Base-by-base conservation (phyloP, 2,329 filamentous ascomycete species). In the Phyllachora maydis region DNA sequence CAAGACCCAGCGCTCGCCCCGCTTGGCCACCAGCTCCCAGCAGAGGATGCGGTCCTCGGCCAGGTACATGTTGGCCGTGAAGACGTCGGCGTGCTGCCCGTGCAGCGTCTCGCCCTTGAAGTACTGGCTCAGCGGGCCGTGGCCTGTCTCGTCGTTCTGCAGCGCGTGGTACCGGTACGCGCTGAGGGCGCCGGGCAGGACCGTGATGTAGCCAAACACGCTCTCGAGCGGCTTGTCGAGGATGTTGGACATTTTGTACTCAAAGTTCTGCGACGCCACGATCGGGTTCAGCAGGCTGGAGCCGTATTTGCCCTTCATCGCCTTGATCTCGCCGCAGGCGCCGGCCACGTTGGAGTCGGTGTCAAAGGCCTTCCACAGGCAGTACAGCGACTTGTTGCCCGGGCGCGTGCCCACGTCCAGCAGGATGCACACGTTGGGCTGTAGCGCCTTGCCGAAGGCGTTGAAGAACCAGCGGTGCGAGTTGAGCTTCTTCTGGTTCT, bases 221-320 rank as follows among this genome's bases (percentile, higher is more conserved):
- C 81, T 92, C 46, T 98, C 88, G 3, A 98, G 56, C 1, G 88
- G 88, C 47, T 98, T 98, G 45, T 98, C 88, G 14, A 98, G 59
- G 38, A 98, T 98, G 39, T 98, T 98, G 19, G 82, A 92, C 81
- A 98, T 93, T 50, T 98, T 98, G 58, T 98, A 98, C 54, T 98
- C 88, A 35, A 98, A 98, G 45, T 98, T 98, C 40, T 98, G 88
- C 21, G 82, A 91, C 0, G 88, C 88, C 10, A 98, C 85, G 5
- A 98, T 59, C 0, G 88, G 88, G 39, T 98, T 98, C 21, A 98
- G 55, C 10, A 98, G 59, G 31, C 85, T 81, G 4, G 69, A 55
- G 41, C 81, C 83, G 13, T 65, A 70, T 34, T 73, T 79, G 6
- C 88, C 88, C 46, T 93, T 91, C 51, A 91, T 91, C 1, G 88